A percentile compares a stretch with the other conserved stretches of the same genome.
Evolutionary conservation across 163 green algal species (phyloP).

Genomic region (Picocystis sp.): DNA sequence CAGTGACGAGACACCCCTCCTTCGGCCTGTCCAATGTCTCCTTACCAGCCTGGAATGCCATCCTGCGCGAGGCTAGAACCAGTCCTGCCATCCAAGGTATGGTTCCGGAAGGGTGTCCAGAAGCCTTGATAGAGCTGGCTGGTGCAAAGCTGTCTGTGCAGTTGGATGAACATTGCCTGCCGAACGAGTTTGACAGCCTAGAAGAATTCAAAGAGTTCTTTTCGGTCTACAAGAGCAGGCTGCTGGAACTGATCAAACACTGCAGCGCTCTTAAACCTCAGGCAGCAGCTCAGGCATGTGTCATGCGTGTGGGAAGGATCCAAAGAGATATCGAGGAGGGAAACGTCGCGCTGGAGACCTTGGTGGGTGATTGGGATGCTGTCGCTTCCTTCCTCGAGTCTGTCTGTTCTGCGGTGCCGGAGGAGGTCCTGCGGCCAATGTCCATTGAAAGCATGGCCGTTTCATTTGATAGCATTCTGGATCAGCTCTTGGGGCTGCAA

Average conservation of each 20-base stretch:
- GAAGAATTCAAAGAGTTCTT: background rate
- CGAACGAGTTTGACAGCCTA: background rate
- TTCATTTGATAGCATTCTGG: too few species aligned
- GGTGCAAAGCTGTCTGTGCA: background rate
- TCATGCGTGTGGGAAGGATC: too few species aligned
- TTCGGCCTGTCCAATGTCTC: background rate
- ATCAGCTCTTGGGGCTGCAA: too few species aligned
- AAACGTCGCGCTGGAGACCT: too few species aligned
- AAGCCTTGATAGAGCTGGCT: conserved; percentile 2
- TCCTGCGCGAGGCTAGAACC: background rate
- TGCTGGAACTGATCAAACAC: background rate
- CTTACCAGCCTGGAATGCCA: conserved; percentile 3
- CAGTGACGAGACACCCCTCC: conserved; percentile 33
- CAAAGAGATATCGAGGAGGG: too few species aligned
- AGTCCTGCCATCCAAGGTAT: background rate
- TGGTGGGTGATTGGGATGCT: too few species aligned
- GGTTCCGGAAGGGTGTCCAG: background rate
- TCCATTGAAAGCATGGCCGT: too few species aligned
- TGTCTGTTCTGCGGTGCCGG: too few species aligned
- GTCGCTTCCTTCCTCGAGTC: too few species aligned
- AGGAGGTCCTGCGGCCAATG: too few species aligned
- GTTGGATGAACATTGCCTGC: background rate
- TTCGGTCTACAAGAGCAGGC: background rate
- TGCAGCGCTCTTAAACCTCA: too few species aligned
- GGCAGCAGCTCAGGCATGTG: too few species aligned